Percentiles rank a stretch among this genome's conserved stretches.
These are phyloP conservation scores for Clohesyomyces aquaticus DNA, from an alignment of 495 filamentous ascomycete genomes.

Conservation along the genomic window DNA sequence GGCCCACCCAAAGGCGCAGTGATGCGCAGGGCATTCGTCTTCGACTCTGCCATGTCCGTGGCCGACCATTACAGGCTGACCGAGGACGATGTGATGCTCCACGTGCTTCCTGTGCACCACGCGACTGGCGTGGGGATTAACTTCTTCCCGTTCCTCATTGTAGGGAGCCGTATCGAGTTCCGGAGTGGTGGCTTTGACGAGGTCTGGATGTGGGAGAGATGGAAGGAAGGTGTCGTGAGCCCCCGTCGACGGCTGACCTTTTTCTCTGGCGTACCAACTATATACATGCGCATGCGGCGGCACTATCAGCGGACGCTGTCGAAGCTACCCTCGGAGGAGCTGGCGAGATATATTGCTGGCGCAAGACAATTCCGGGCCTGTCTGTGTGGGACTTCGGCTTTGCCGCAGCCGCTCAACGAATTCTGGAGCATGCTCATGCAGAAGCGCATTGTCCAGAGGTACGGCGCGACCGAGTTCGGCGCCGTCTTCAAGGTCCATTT, in stretches of 20 bases:
- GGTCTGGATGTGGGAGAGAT: conserved; percentile 57
- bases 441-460: conserved; percentile 52
- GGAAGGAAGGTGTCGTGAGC: conserved; percentile 48
- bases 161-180: conserved; percentile 54
- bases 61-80: conserved; percentile 46
- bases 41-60: conserved; percentile 43
- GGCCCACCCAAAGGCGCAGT: conserved; percentile 51
- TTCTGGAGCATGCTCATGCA: conserved; percentile 53
- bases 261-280: conserved; percentile 57
- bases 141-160: conserved; percentile 53
- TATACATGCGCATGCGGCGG: conserved; percentile 56
- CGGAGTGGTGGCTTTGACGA: conserved; percentile 52
- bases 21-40: conserved; percentile 46
- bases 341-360: conserved; percentile 47
- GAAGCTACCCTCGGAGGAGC: conserved; percentile 32
- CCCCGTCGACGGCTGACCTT: conserved; percentile 44
- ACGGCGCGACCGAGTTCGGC: conserved; percentile 56
- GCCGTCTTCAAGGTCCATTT: conserved; percentile 52
- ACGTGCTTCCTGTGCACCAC: conserved; percentile 56
- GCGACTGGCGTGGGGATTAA: conserved; percentile 54
- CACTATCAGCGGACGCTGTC: conserved; percentile 49
- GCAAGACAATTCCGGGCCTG: conserved; percentile 50
- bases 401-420: conserved; percentile 53
- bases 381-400: conserved; percentile 54
- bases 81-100: conserved; percentile 44